A percentile compares a stretch with the other conserved stretches of the same genome.
phyloP scores from a whole-genome alignment of 2,329 filamentous ascomycete genomes.

The Penicillium corylophilum region DNA sequence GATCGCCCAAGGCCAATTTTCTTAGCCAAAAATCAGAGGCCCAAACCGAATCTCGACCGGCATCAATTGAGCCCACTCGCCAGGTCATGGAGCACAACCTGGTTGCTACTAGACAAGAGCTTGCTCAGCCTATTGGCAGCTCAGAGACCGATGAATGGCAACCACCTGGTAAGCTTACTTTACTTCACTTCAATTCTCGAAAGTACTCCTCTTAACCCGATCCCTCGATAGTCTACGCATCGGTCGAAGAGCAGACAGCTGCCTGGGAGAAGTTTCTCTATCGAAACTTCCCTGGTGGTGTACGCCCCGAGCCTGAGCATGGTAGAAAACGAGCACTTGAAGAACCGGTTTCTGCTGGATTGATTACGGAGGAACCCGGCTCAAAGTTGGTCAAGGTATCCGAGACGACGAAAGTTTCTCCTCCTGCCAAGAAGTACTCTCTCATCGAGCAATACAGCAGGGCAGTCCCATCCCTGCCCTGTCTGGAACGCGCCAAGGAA shows the following conservation, averaged over 20 bases:
- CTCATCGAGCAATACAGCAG: constrained; percentile 33
- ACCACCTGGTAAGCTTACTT: not conserved
- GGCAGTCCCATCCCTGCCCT: constrained; percentile 37
- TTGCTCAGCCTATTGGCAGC: not conserved
- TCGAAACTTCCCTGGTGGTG: not conserved
- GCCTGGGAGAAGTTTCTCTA: constrained; percentile 8
- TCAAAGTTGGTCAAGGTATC: constrained; percentile 28
- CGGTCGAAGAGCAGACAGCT: constrained; percentile 7
- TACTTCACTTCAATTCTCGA: not conserved
- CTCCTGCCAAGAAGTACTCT: constrained; percentile 21
- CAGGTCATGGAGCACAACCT: not conserved
- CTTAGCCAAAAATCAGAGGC: not conserved
- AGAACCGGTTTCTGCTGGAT: constrained; percentile 17
- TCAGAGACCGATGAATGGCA: not conserved
- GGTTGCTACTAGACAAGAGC: not conserved
- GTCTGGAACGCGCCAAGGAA: constrained; percentile 21
- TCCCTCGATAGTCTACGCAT: not conserved
- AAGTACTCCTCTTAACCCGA: not conserved
- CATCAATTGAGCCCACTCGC: not conserved
- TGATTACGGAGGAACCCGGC: constrained; percentile 11
- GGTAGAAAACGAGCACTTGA: constrained; percentile 29
- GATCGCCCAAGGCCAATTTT: not conserved
- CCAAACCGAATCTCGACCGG: not conserved
- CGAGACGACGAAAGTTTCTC: constrained; percentile 13
- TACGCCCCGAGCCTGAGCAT: not conserved